phyloP scores from a whole-genome alignment of 1,284 basidiomycete genomes.

The Leucocoprinus gongylophorus region DNA sequence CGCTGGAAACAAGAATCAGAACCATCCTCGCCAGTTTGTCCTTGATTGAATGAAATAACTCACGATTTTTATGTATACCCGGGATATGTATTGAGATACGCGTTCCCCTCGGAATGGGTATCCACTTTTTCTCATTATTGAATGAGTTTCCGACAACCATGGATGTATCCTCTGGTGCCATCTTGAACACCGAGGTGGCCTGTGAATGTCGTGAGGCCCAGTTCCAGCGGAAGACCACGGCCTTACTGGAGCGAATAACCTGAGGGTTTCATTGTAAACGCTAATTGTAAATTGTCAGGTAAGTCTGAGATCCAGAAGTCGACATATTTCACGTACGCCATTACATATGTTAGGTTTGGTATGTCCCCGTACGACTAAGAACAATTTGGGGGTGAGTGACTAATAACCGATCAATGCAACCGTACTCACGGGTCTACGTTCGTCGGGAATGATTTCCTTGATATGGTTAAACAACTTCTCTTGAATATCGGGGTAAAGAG shows the following conservation, averaged over 20 bases:
- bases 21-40: not conserved
- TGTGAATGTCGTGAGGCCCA: conserved; percentile 28
- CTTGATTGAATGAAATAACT: conserved; percentile 9
- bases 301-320: not conserved
- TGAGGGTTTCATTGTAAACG: conserved; percentile 52
- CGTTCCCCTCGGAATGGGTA: conserved; percentile 42
- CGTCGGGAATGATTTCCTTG: conserved; percentile 35
- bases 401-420: not conserved
- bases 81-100: conserved; percentile 33
- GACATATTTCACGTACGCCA: conserved; percentile 31
- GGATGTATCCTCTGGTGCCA: conserved; percentile 9
- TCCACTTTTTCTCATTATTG: conserved; percentile 11
- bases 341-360: conserved; percentile 36
- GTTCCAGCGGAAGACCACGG: conserved; percentile 13
- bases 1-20: conserved; percentile 26
- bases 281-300: conserved; percentile 22
- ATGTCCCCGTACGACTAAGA: conserved; percentile 48
- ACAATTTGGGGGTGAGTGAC: not conserved
- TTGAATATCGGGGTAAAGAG: conserved; percentile 52
- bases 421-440: conserved; percentile 34
- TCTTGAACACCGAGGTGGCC: conserved; percentile 4
- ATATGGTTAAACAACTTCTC: conserved; percentile 52
- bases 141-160: conserved; percentile 9
- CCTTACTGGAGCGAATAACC: conserved; percentile 53
- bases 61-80: conserved; percentile 44